A percentile compares a stretch with the other conserved stretches of the same genome.
These are phyloP conservation scores for Fraxinus greggii DNA, from an alignment of 305 asterid genomes.

Conservation along the genomic window DNA sequence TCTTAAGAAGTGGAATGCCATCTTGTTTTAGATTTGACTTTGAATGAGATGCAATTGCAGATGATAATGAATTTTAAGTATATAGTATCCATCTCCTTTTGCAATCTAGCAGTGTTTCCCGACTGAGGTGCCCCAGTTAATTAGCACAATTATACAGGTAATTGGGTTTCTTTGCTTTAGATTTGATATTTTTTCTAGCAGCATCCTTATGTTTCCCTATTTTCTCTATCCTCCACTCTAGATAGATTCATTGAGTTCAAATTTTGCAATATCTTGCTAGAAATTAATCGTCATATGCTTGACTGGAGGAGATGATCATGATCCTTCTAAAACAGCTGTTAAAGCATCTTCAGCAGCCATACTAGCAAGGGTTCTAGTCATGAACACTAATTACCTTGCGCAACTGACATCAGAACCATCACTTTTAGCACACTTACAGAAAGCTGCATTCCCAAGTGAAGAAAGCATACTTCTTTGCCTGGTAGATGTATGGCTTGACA, in stretches of 20 bases:
- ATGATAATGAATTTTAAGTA: conserved; percentile 7
- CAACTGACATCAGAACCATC: conserved; percentile 79
- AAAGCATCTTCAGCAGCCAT: conserved; percentile 81
- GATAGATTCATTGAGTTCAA: conserved; percentile 7
- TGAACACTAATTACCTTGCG: conserved; percentile 84
- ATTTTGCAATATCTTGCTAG: conserved; percentile 42
- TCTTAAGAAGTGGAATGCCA: neutral
- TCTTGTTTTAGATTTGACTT: conserved; percentile 4
- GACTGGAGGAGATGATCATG: conserved; percentile 80
- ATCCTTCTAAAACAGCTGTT: conserved; percentile 78
- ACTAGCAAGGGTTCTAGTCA: conserved; percentile 85
- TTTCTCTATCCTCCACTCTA: conserved; percentile 13
- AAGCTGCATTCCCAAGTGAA: conserved; percentile 69
- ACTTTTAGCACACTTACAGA: conserved; percentile 61
- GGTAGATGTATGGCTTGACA: conserved; percentile 92
- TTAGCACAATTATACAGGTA: conserved; percentile 78
- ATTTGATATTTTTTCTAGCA: neutral
- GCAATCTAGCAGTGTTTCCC: conserved; percentile 78
- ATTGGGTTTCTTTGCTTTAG: conserved; percentile 18
- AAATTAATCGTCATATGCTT: conserved; percentile 75
- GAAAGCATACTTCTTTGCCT: conserved; percentile 87
- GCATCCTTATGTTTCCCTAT: neutral
- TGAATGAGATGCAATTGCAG: conserved; percentile 4
- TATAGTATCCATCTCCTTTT: conserved; percentile 27
- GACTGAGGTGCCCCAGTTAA: conserved; percentile 76